Base-by-base conservation (phyloP, 768 basidiomycete genomes). In the Auricularia auricula-judae region DNA sequence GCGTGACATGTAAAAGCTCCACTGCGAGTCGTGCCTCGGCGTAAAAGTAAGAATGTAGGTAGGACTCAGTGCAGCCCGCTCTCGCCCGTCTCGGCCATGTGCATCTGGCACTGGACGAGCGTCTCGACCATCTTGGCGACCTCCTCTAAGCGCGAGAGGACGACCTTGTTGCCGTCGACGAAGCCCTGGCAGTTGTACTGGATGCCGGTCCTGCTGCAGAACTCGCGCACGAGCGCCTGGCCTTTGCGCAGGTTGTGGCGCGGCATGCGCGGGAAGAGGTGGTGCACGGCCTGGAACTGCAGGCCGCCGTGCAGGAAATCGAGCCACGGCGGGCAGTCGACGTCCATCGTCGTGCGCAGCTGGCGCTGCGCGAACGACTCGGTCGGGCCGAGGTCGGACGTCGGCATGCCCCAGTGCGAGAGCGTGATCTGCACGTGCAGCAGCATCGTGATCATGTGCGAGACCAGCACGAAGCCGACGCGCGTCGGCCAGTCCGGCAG, bases 291-390 rank as follows among this genome's bases (percentile, higher is more conserved):
- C 75, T 99, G 97, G 12, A 98, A 85, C 69, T 99, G 93, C 21
- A 99, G 83, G n/a, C 97, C 97, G 11, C 97, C 97, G 71, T 99
- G 97, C 36, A 99, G 76, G 71, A 93, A 98, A 60, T 83, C 90
- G 69, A 98, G 81, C 36, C 85, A 84, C 1, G 87, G 80, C 2
- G 86, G 84, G 75, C 97, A 98, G 66, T 91, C 84, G 54, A 99
- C 93, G 74, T 99, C 97, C 58, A 92, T 89, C 0, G 97, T 98
- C 21, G 97, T 99, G 60, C 97, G 89, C 70, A 99, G 78, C 74
- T 99, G 97, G 18, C 97, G 87, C 69, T 92, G 88, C 3, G 89
- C 84, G 78, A 98, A 98, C 0, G 93, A 95, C 72, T 99, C 97
- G 36, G 78, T 77, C 1, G 92, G 91, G 12, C 95, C 95, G n/a